Conservation (phyloP, 208 protist genomes). For the Acanthamoeba sp. region DNA sequence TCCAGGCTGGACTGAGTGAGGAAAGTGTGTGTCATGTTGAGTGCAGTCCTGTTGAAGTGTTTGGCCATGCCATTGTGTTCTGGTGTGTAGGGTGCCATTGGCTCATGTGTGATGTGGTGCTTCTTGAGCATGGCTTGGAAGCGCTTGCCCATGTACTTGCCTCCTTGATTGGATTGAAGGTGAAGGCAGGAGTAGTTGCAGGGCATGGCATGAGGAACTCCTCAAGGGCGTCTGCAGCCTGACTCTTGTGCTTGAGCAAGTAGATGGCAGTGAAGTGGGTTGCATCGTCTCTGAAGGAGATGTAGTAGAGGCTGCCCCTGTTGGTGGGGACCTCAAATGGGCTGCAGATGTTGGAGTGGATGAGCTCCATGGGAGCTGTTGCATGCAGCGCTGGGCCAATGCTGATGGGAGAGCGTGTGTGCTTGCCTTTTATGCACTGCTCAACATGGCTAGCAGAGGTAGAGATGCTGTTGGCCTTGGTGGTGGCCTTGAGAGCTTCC, state of each 20-base stretch:
- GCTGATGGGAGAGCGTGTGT: not conserved
- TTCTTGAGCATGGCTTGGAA: not conserved
- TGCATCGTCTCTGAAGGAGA: too few relatives aligned
- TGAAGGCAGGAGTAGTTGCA: not conserved
- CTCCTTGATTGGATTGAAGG: not conserved
- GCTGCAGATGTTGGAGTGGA: too few relatives aligned
- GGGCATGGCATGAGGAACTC: not conserved
- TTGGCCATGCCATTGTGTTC: not conserved
- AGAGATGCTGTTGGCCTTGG: too few relatives aligned
- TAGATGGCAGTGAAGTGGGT: not conserved
- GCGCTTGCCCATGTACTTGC: slow-evolving; percentile 24
- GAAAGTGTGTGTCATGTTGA: not conserved
- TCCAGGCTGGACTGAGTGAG: not conserved
- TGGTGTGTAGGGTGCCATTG: not conserved
- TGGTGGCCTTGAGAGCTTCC: too few relatives aligned
- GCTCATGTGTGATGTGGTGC: not conserved
- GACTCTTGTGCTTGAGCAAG: slow-evolving; percentile 25
- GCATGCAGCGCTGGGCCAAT: not conserved
- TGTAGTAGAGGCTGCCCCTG: too few relatives aligned
- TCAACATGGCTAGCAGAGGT: not conserved
- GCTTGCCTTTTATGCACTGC: slow-evolving; percentile 26
- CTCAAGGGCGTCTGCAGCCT: not conserved
- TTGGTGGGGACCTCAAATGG: too few relatives aligned
- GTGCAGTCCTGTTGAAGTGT: not conserved
- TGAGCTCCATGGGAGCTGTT: too few relatives aligned